A percentile compares a stretch with the other conserved stretches of the same genome.
Conservation (phyloP, 345 rosid genomes). For the Gossypium longicalyx region DNA sequence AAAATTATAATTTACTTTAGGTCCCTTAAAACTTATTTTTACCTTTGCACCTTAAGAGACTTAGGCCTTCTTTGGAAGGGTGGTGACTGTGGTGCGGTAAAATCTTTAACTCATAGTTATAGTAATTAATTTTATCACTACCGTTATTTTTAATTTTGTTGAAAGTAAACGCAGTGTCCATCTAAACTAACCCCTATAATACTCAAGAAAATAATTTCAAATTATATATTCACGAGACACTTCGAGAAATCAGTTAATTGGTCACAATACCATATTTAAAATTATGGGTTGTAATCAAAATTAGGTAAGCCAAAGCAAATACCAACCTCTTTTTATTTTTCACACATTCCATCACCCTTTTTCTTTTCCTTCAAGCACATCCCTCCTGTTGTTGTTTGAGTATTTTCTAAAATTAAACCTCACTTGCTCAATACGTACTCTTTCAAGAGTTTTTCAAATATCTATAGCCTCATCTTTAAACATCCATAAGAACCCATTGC, state of each 20-base stretch:
- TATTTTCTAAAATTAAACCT: neutral
- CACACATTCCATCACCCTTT: neutral
- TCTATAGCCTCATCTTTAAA: neutral
- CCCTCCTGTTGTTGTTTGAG: neutral
- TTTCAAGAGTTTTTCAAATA: neutral
- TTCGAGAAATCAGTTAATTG: no score
- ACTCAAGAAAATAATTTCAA: no score
- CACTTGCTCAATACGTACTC: neutral
- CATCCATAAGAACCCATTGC: neutral
- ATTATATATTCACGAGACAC: no score
- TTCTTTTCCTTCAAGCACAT: slow-evolving; percentile 1
- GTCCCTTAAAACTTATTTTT: no score
- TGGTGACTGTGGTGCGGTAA: no score
- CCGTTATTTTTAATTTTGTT: fast-evolving
- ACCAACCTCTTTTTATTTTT: neutral
- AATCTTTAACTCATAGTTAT: no score
- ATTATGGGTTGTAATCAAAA: neutral
- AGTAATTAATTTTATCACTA: no score
- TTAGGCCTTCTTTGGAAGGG: no score
- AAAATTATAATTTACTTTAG: no score
- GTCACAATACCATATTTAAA: neutral
- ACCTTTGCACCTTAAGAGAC: no score
- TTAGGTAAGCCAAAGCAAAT: neutral
- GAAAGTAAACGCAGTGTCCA: fast-evolving
- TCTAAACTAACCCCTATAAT: fast-evolving